These are phyloP conservation scores for Rhodofomes roseus DNA, from an alignment of 1,284 basidiomycete species.

Conservation along the genomic window DNA sequence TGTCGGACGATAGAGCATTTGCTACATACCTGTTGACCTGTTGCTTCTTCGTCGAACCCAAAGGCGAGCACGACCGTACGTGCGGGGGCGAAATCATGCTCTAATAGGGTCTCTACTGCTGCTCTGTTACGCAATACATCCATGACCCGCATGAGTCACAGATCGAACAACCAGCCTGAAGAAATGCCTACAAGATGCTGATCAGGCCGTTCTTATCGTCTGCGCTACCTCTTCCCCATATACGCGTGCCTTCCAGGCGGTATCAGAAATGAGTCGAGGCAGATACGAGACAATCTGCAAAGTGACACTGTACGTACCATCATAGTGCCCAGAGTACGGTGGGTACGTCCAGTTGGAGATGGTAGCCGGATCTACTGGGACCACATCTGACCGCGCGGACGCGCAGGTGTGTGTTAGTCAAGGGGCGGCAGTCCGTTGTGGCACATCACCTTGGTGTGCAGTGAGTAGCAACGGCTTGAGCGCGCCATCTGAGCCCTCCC, in stretches of 20 bases:
- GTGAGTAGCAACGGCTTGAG: slow-evolving; percentile 63
- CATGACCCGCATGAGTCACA: too few species aligned
- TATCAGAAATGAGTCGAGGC: background rate
- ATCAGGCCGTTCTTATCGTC: slow-evolving; percentile 65
- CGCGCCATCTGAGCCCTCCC: slow-evolving; percentile 49
- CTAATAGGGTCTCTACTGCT: slow-evolving; percentile 48
- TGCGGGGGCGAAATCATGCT: slow-evolving; percentile 44
- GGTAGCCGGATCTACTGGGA: slow-evolving; percentile 51
- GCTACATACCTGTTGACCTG: slow-evolving; percentile 40
- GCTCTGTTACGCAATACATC: slow-evolving; percentile 9
- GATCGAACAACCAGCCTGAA: background rate
- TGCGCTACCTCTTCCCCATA: slow-evolving; percentile 62
- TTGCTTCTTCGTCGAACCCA: slow-evolving; percentile 68
- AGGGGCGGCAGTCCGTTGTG: too few species aligned
- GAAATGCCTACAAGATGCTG: slow-evolving; percentile 42
- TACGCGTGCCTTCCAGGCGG: slow-evolving; percentile 32
- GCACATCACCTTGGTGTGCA: slow-evolving; percentile 56
- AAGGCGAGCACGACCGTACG: slow-evolving; percentile 60
- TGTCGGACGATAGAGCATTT: too few species aligned
- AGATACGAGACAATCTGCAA: background rate
- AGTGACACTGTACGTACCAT: slow-evolving; percentile 23
- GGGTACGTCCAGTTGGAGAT: slow-evolving; percentile 45
- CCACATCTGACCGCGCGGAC: slow-evolving; percentile 41
- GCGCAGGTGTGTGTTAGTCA: background rate
- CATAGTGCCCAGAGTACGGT: slow-evolving; percentile 32